Conservation (phyloP, 257 asterid genomes). For the Primulina huaijiensis region DNA sequence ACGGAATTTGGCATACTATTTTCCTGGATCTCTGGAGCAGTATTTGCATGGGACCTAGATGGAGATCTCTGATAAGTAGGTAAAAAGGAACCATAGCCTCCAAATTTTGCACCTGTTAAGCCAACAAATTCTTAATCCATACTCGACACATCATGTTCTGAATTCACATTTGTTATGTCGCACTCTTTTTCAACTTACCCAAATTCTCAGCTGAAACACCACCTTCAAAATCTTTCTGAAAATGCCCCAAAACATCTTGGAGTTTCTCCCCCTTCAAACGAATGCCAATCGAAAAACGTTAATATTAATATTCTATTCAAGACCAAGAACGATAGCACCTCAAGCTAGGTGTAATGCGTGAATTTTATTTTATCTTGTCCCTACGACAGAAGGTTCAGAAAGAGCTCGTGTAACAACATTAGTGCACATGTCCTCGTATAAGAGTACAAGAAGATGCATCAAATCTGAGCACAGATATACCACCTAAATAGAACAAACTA, state of each 20-base stretch:
- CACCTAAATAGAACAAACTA: too few species aligned
- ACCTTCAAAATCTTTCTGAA: constrained; percentile 96
- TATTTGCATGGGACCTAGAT: constrained; percentile 55
- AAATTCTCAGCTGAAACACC: constrained; percentile 92
- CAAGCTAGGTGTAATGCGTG: constrained; percentile 15
- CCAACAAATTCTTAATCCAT: constrained; percentile 36
- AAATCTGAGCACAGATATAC: too few species aligned
- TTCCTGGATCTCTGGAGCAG: constrained; percentile 52
- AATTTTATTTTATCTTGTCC: neutral
- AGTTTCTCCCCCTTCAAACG: constrained; percentile 77
- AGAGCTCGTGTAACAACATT: too few species aligned
- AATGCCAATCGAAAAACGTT: constrained; percentile 26
- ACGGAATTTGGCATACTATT: constrained; percentile 46
- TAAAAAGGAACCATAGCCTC: constrained; percentile 95
- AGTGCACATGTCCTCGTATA: too few species aligned
- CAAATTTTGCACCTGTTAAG: constrained; percentile 83
- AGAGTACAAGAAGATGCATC: too few species aligned
- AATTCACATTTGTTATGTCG: constrained; percentile 5
- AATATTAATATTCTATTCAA: constrained; percentile 23
- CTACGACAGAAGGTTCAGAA: too few species aligned
- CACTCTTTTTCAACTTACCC: constrained; percentile 56
- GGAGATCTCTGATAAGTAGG: constrained; percentile 88
- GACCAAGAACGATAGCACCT: neutral
- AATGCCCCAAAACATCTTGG: constrained; percentile 81
- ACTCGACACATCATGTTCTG: constrained; percentile 23